A percentile compares a stretch with the other conserved stretches of the same genome.
Evolutionary conservation across 805 yeast genomes (phyloP).

Genomic region (Cyberlindnera xylosilytica): DNA sequence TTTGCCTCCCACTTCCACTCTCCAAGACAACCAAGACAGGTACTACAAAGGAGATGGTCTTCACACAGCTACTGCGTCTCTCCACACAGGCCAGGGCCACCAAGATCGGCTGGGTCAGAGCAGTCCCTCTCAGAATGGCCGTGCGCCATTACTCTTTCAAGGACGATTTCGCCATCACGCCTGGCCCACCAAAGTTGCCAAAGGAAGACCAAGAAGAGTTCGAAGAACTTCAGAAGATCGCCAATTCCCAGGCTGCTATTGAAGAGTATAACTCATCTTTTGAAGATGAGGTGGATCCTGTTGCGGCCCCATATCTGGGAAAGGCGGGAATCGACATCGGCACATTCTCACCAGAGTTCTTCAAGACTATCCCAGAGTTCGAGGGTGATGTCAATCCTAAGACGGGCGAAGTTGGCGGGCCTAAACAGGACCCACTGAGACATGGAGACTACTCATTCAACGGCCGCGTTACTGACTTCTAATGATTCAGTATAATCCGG

Average conservation of each 20-base stretch:
- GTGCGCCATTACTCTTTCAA: constrained; percentile 23
- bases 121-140: neutral
- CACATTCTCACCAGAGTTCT: constrained; percentile 60
- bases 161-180: constrained; percentile 21
- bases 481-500: too few species aligned
- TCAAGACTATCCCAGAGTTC: constrained; percentile 87
- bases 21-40: too few species aligned
- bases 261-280: constrained; percentile 63
- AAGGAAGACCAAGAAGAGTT: constrained; percentile 87
- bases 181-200: constrained; percentile 69
- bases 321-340: constrained; percentile 63
- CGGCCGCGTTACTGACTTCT: constrained; percentile 95
- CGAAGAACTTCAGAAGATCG: constrained; percentile 78
- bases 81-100: too few species aligned
- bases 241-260: constrained; percentile 73
- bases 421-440: constrained; percentile 92
- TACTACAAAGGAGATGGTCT: too few species aligned
- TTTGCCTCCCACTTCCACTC: too few species aligned
- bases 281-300: constrained; percentile 30
- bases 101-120: too few species aligned
- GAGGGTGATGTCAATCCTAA: constrained; percentile 91
- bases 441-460: constrained; percentile 94
- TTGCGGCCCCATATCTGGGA: constrained; percentile 35
- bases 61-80: too few species aligned
- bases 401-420: constrained; percentile 96